phyloP scores from a whole-genome alignment of 495 filamentous ascomycete species.

The Barbatosphaeria neglecta region DNA sequence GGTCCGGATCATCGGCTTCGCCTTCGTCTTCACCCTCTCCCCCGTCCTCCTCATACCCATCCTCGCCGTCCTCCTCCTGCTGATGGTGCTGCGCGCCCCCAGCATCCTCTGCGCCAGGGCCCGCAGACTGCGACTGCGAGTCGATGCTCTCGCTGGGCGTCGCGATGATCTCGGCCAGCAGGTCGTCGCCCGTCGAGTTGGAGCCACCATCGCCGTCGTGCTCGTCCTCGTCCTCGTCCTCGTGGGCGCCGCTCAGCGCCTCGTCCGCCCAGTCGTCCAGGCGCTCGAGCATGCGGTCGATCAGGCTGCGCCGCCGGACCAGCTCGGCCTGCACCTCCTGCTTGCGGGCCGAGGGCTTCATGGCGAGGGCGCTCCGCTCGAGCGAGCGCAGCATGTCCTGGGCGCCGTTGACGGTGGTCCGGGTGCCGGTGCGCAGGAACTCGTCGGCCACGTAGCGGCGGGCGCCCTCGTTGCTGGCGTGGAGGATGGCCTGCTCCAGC shows the following conservation, averaged over 20 bases:
- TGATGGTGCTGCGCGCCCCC: constrained; percentile 3
- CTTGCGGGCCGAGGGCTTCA: constrained; percentile 54
- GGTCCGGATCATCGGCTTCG: constrained; percentile 1
- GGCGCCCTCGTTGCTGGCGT: constrained; percentile 48
- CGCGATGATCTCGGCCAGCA: constrained; percentile 33
- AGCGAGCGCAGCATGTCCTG: constrained; percentile 61
- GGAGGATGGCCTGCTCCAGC: constrained; percentile 61
- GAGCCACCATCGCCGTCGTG: constrained; percentile 21
- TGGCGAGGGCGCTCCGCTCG: constrained; percentile 55
- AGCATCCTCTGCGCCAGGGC: constrained; percentile 11
- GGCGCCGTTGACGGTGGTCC: constrained; percentile 71
- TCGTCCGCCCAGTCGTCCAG: constrained; percentile 51
- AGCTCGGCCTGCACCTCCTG: constrained; percentile 59
- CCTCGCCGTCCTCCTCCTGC: constrained; percentile 5
- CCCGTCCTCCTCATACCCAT: neutral
- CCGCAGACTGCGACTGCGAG: constrained; percentile 20
- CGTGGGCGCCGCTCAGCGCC: constrained; percentile 14
- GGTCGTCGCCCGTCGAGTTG: constrained; percentile 38
- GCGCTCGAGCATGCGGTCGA: constrained; percentile 48
- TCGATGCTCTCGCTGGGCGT: constrained; percentile 37
- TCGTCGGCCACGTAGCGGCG: constrained; percentile 47
- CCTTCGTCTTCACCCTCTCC: constrained; percentile 3
- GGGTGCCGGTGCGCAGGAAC: constrained; percentile 58
- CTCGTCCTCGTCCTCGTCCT: constrained; percentile 2
- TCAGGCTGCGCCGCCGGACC: constrained; percentile 45